Evolutionary conservation across 805 yeast species (phyloP).

Genomic region (Kodamaea nitidulidarum): DNA sequence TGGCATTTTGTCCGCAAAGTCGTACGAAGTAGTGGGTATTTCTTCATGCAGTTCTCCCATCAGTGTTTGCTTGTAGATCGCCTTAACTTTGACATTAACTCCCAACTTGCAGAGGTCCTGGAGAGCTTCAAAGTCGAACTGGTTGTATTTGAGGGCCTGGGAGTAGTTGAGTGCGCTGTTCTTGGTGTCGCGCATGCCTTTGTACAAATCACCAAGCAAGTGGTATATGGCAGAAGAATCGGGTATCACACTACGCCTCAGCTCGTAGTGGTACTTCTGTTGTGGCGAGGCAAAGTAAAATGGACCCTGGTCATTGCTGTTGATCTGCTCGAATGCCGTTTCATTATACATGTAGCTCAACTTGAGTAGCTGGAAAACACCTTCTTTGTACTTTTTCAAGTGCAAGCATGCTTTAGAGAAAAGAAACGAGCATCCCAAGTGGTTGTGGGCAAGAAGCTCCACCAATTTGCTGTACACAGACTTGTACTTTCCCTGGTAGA

Average conservation of each 20-base stretch:
- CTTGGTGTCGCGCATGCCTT: slow-evolving; percentile 53
- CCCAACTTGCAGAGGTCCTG: slow-evolving; percentile 71
- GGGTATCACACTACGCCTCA: slow-evolving; percentile 43
- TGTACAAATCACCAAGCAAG: slow-evolving; percentile 66
- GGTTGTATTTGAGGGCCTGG: slow-evolving; percentile 67
- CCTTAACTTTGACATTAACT: slow-evolving; percentile 58
- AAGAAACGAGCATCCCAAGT: slow-evolving; percentile 72
- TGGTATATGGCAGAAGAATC: slow-evolving; percentile 67
- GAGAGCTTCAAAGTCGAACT: slow-evolving; percentile 83
- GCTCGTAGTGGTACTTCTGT: slow-evolving; percentile 35
- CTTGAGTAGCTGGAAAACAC: slow-evolving; percentile 44
- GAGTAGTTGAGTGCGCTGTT: slow-evolving; percentile 66
- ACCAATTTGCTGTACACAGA: slow-evolving; percentile 50
- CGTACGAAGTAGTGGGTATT: slow-evolving; percentile 2
- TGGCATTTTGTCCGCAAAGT: slow-evolving; percentile 15
- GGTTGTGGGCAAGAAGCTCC: slow-evolving; percentile 38
- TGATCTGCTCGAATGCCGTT: slow-evolving; percentile 8
- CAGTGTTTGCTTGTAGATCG: slow-evolving; percentile 40
- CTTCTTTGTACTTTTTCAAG: slow-evolving; percentile 55
- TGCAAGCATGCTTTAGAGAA: slow-evolving; percentile 65
- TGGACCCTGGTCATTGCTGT: slow-evolving; percentile 1
- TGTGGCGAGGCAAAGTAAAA: slow-evolving; percentile 18
- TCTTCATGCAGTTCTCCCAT: slow-evolving; percentile 8
- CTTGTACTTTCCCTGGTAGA: slow-evolving; percentile 53
- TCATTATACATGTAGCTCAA: slow-evolving; percentile 30